Percentiles rank a stretch among this genome's conserved stretches.
These are phyloP conservation scores for Inosperma sp. DNA, from an alignment of 768 basidiomycete genomes.

Conservation along the genomic window DNA sequence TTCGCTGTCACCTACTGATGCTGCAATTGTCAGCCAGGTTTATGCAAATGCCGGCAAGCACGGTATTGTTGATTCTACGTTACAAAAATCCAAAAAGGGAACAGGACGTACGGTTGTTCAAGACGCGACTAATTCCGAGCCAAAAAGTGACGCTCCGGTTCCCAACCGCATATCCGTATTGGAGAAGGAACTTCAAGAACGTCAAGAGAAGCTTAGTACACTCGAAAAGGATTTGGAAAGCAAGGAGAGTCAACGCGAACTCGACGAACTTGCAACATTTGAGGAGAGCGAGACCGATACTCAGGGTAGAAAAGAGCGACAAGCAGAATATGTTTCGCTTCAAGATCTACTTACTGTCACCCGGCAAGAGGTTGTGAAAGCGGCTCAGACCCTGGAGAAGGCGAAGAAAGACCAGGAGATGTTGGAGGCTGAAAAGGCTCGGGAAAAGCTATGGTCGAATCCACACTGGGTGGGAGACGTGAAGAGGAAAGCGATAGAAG, in stretches of 20 bases:
- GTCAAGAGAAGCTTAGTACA: neutral
- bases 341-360: neutral
- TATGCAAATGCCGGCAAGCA: neutral
- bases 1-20: slow-evolving; percentile 13
- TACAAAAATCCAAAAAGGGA: no score
- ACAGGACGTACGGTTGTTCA: no score
- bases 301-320: neutral
- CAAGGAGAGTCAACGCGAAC: neutral
- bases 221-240: neutral
- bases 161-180: neutral
- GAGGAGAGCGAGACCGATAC: slow-evolving; percentile 4
- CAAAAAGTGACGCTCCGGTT: neutral
- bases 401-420: neutral
- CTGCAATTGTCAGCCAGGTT: slow-evolving; percentile 5
- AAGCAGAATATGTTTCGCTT: slow-evolving; percentile 5
- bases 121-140: slow-evolving; percentile 4
- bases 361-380: neutral
- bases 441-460: slow-evolving; percentile 7
- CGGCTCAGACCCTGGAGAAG: neutral
- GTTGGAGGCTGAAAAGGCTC: neutral
- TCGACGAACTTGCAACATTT: slow-evolving; percentile 7
- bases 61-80: no score
- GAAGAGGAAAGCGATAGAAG: slow-evolving; percentile 38
- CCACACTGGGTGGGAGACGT: slow-evolving; percentile 42
- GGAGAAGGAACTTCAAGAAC: neutral